phyloP scores from a whole-genome alignment of 2,329 filamentous ascomycete species.

The Helotiales sp. region DNA sequence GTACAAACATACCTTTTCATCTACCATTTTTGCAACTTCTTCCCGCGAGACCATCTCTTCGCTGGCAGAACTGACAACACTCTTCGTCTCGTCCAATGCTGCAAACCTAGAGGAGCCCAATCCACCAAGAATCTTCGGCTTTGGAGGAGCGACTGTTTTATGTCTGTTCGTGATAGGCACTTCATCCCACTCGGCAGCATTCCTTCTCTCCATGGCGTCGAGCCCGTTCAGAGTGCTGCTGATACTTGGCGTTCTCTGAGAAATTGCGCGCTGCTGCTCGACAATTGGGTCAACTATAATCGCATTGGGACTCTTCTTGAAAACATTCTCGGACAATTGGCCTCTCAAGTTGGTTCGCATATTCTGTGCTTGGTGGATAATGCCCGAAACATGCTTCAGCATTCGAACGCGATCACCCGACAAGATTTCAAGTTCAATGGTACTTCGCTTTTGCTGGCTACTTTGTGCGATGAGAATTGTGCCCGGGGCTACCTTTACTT shows the following conservation, averaged over 20 bases:
- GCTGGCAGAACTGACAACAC: slow-evolving; percentile 8
- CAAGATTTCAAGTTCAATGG: slow-evolving; percentile 21
- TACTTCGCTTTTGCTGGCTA: neutral
- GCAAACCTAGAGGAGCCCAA: slow-evolving; percentile 29
- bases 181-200: slow-evolving; percentile 38
- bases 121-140: slow-evolving; percentile 18
- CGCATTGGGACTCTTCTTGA: slow-evolving; percentile 15
- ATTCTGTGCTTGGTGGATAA: slow-evolving; percentile 30
- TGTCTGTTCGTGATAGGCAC: slow-evolving; percentile 14
- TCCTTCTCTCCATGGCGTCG: slow-evolving; percentile 27
- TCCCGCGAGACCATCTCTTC: slow-evolving; percentile 21
- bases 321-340: slow-evolving; percentile 29
- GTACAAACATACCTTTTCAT: slow-evolving; percentile 28
- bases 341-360: slow-evolving; percentile 21
- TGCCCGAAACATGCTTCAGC: slow-evolving; percentile 32
- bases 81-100: slow-evolving; percentile 22
- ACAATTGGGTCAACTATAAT: neutral
- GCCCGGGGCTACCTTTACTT: slow-evolving; percentile 20
- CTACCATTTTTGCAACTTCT: slow-evolving; percentile 26
- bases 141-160: slow-evolving; percentile 8
- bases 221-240: slow-evolving; percentile 16
- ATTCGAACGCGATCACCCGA: slow-evolving; percentile 33
- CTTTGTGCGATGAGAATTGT: slow-evolving; percentile 24
- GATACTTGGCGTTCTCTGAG: slow-evolving; percentile 5
- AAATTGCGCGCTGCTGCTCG: slow-evolving; percentile 16